A percentile compares a stretch with the other conserved stretches of the same genome.
These are phyloP conservation scores for Fusarium paranaense DNA, from an alignment of 2,329 filamentous ascomycete genomes.

Conservation along the genomic window DNA sequence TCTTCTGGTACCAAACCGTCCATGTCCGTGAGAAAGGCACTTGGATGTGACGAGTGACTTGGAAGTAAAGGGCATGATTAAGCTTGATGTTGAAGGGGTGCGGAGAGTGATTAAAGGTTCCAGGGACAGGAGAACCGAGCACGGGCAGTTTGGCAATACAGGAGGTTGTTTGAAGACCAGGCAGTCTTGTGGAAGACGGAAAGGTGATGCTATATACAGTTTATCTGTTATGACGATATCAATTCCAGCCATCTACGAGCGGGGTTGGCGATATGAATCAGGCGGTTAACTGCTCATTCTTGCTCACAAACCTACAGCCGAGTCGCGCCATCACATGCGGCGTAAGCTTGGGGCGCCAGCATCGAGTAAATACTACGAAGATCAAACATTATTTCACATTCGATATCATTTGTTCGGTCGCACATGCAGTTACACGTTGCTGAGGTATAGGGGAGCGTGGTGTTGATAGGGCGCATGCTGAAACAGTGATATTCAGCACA, in stretches of 20 bases:
- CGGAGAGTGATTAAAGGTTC: neutral
- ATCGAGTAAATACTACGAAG: neutral
- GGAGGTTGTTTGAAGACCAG: neutral
- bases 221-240: neutral
- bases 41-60: neutral
- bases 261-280: neutral
- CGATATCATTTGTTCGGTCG: neutral
- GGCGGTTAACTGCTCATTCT: conserved; percentile 4
- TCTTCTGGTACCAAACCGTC: neutral
- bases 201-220: neutral
- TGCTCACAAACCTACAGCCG: neutral
- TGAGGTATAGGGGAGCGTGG: neutral
- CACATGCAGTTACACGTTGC: neutral
- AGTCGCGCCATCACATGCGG: neutral
- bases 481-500: neutral
- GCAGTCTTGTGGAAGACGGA: neutral
- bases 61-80: neutral
- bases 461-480: neutral
- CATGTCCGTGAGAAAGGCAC: neutral
- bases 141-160: neutral
- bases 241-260: neutral
- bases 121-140: neutral
- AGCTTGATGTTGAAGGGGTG: neutral
- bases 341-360: neutral
- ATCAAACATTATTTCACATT: neutral